Conservation (phyloP, 768 basidiomycete genomes). For the Mycena olivaceomarginata region DNA sequence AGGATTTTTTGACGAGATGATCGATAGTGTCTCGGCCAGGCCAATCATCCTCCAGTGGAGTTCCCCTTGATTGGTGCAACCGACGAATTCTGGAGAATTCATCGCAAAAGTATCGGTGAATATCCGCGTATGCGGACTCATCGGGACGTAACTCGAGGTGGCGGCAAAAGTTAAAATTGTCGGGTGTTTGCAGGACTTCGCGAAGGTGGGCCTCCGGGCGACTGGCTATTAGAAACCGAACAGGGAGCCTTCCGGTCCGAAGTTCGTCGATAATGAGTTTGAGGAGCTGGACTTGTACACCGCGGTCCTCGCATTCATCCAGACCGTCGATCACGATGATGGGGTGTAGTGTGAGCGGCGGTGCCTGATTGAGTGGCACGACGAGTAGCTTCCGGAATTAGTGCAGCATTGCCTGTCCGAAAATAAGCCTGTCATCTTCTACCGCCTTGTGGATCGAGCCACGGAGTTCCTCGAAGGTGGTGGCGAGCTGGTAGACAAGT, state of each 20-base stretch:
- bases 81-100: slow-evolving; percentile 18
- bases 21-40: slow-evolving; percentile 5
- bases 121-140: slow-evolving; percentile 12
- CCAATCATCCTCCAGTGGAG: neutral
- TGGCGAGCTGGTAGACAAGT: slow-evolving; percentile 50
- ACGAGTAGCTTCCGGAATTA: slow-evolving; percentile 45
- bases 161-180: slow-evolving; percentile 11
- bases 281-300: neutral
- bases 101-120: slow-evolving; percentile 2
- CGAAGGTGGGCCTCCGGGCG: slow-evolving; percentile 29
- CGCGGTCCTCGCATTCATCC: slow-evolving; percentile 18
- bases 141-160: slow-evolving; percentile 11
- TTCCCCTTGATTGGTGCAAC: slow-evolving; percentile 1
- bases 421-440: slow-evolving; percentile 36
- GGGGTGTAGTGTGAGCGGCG: neutral
- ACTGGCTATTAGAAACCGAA: slow-evolving; percentile 14
- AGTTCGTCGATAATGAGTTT: slow-evolving; percentile 10
- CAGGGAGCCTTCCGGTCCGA: neutral
- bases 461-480: slow-evolving; percentile 17
- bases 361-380: slow-evolving; percentile 28
- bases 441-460: slow-evolving; percentile 34
- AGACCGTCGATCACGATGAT: slow-evolving; percentile 14
- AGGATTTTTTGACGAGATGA: slow-evolving; percentile 28
- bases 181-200: no score
- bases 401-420: slow-evolving; percentile 26